A percentile compares a stretch with the other conserved stretches of the same genome.
Conservation (phyloP, 441 rosid species). For the Erodium texanum region DNA sequence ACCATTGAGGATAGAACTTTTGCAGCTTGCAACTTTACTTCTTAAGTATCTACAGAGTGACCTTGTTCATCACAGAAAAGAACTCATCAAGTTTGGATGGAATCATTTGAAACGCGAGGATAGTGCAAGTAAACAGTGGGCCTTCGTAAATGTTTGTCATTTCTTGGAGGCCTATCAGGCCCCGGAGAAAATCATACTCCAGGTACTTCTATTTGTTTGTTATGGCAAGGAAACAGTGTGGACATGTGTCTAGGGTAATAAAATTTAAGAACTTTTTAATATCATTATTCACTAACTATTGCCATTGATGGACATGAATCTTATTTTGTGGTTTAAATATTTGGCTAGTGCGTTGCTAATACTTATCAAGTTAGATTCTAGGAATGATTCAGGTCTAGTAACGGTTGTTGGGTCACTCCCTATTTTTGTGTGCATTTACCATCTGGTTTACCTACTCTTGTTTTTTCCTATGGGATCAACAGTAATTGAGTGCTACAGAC, state of each 20-base stretch:
- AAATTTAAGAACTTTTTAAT: not conserved
- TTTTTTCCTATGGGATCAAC: not conserved
- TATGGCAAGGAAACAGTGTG: not conserved
- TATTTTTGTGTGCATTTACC: not conserved
- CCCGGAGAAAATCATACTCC: constrained; percentile 97
- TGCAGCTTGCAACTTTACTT: constrained; percentile 96
- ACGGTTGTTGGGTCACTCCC: not conserved
- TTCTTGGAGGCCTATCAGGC: constrained; percentile 99
- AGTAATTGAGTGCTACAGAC: not conserved
- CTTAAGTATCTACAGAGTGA: constrained; percentile 94
- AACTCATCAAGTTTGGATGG: constrained; percentile 99
- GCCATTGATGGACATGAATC: not conserved
- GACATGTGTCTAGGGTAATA: not conserved
- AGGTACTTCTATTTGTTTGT: constrained; percentile 39
- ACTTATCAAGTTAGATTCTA: not conserved
- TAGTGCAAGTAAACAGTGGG: constrained; percentile 99
- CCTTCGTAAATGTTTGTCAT: constrained; percentile 99
- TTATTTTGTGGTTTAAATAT: not conserved
- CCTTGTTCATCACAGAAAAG: constrained; percentile 95
- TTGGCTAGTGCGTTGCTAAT: not conserved
- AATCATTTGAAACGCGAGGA: constrained; percentile 99
- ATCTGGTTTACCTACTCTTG: not conserved
- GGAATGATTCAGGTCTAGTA: not conserved
- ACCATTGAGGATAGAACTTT: constrained; percentile 95
- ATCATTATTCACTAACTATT: not conserved